phyloP scores from a whole-genome alignment of 2,329 filamentous ascomycete genomes.

The Fusarium falciforme region DNA sequence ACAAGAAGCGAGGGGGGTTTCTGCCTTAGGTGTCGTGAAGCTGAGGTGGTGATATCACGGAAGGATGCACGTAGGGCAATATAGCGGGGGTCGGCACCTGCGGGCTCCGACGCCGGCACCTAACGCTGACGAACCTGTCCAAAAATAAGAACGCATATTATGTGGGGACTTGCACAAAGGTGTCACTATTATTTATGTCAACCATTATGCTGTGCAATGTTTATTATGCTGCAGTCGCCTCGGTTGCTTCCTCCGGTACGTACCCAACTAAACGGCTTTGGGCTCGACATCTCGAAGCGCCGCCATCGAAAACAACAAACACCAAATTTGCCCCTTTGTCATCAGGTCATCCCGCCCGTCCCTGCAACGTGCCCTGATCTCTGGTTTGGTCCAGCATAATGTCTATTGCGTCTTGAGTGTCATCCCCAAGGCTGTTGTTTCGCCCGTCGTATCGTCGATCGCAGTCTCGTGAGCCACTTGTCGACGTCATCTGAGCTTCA shows the following conservation, averaged over 20 bases:
- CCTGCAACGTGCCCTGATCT: not conserved
- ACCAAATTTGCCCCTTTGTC: not conserved
- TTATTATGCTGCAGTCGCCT: not conserved
- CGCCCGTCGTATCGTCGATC: not conserved
- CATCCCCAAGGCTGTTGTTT: not conserved
- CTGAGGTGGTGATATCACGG: not conserved
- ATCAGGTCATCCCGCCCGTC: not conserved
- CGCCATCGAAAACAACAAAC: not conserved
- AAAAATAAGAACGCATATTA: not conserved
- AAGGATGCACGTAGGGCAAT: not conserved
- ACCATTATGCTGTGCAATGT: not conserved
- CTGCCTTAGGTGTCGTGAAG: not conserved
- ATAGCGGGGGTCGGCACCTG: not conserved
- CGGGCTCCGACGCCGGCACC: not conserved
- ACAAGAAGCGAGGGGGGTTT: not conserved
- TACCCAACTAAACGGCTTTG: not conserved
- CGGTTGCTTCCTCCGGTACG: not conserved
- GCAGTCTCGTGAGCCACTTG: not conserved
- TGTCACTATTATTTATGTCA: not conserved
- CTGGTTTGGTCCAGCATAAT: not conserved
- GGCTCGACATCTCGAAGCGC: not conserved
- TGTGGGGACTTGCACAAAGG: not conserved
- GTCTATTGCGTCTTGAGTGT: not conserved
- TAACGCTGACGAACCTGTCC: not conserved
- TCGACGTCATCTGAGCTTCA: constrained; percentile 30